Base-by-base conservation (phyloP, 1,139 yeast species). In the Candida pseudocylindracea region DNA sequence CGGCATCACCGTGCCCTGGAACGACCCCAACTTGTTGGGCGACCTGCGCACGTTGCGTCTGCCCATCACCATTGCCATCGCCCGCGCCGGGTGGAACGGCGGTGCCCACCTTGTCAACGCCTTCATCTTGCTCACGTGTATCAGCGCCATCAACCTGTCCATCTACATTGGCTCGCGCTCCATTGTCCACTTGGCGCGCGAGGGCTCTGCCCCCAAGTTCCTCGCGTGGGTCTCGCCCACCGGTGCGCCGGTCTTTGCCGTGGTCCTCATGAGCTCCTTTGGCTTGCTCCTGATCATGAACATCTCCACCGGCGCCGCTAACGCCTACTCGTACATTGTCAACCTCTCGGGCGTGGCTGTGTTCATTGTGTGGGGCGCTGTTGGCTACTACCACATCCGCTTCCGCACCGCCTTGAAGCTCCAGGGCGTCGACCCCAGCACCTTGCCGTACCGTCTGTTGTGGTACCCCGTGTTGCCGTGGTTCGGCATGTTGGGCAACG, bases 261-360 rank as follows among this genome's bases (percentile, higher is more conserved):
- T 65, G 24, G 56, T 64, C 33, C 45, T 58, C 30, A 55, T 57
- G 52, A 67, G 65, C 38, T 41, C 53, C 2, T 61, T 62, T 37
- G 71, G 72, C 0, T 56, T 67, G 33, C 42, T 67, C 31, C 63
- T 71, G 1, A 48, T 67, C 40, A 53, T 67, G 58, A 60, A 64
- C 34, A 49, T 61, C 30, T 54, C 58, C 31, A 56, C 70, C 5
- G 72, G 72, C 35, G 67, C 72, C 3, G 59, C 70, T 2, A 47
- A 53, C 15, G 73, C 72, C 3, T 67, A 66, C 43, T 42, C 42
- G 27, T 67, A 66, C 41, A 67, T 67, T 38, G 70, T 67, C 27
- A 62, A 61, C 36, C 48, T 67, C 30, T 56, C 70, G 1, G 72
- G 73, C 35, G 71, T 67, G 24, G 66, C 69, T 1, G 66, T 63